Conservation (phyloP, 768 basidiomycete species). For the Collybiopsis luxurians region DNA sequence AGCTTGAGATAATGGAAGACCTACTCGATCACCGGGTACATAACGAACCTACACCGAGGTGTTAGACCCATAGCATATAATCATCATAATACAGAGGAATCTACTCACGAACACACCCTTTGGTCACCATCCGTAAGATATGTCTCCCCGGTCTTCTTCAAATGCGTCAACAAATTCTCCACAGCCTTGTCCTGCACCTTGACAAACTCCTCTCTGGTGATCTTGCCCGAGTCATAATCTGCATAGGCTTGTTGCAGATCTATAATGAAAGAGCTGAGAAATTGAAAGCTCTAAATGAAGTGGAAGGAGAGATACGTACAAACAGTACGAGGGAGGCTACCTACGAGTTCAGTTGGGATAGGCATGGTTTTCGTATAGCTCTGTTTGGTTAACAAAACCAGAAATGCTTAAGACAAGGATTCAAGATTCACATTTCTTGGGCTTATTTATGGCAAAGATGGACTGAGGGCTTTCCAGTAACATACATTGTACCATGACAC, state of each 20-base stretch:
- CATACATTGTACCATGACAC: too few relatives aligned
- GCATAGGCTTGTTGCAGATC: constrained; percentile 3
- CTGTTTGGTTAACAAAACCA: too few relatives aligned
- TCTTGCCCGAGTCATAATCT: constrained; percentile 2
- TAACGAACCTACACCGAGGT: background rate
- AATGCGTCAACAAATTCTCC: background rate
- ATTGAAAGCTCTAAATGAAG: background rate
- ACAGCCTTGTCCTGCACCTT: constrained; percentile 4
- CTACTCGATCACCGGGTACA: constrained; percentile 3
- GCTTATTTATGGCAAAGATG: too few relatives aligned
- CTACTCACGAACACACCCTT: constrained; percentile 2
- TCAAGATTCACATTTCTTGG: too few relatives aligned
- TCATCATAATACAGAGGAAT: too few relatives aligned
- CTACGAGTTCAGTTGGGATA: constrained; percentile 6
- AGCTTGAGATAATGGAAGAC: background rate
- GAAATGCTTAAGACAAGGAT: too few relatives aligned
- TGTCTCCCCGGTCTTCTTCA: constrained; percentile 2
- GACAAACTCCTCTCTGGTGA: constrained; percentile 1
- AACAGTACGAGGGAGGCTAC: constrained; percentile 5
- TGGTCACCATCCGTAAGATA: constrained; percentile 6
- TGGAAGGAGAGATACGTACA: background rate
- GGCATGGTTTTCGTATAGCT: background rate
- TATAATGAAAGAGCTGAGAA: background rate
- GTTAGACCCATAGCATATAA: too few relatives aligned
- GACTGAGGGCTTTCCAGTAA: too few relatives aligned